phyloP scores from a whole-genome alignment of 2,329 filamentous ascomycete species.

The Lachnellula subtilissima region DNA sequence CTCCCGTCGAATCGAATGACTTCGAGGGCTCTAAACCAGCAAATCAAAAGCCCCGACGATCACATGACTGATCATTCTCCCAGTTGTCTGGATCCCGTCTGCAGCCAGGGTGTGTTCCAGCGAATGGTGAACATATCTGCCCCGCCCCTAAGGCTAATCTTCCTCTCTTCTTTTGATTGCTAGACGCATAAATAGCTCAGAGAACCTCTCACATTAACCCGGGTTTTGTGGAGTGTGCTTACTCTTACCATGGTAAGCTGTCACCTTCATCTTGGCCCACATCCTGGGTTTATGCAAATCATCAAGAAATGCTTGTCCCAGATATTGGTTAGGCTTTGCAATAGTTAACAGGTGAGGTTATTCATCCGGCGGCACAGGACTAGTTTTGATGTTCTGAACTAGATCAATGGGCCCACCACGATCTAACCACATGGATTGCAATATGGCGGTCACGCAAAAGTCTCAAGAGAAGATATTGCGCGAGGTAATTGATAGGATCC shows the following conservation, averaged over 20 bases:
- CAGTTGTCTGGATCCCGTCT: neutral
- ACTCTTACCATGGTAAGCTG: neutral
- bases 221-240: neutral
- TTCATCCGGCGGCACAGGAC: neutral
- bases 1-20: neutral
- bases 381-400: neutral
- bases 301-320: neutral
- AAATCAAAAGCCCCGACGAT: neutral
- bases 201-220: neutral
- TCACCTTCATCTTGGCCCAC: neutral
- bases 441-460: neutral
- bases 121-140: neutral
- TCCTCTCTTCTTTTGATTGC: neutral
- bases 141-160: neutral
- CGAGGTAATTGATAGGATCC: neutral
- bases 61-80: neutral
- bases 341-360: neutral
- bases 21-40: neutral
- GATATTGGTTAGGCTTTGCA: neutral
- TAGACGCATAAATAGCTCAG: constrained; percentile 7
- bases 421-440: neutral
- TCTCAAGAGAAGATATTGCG: neutral
- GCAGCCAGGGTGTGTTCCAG: neutral
- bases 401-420: neutral
- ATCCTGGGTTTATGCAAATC: neutral